phyloP scores from a whole-genome alignment of 2,329 filamentous ascomycete genomes.

The Claviceps pazoutovae region DNA sequence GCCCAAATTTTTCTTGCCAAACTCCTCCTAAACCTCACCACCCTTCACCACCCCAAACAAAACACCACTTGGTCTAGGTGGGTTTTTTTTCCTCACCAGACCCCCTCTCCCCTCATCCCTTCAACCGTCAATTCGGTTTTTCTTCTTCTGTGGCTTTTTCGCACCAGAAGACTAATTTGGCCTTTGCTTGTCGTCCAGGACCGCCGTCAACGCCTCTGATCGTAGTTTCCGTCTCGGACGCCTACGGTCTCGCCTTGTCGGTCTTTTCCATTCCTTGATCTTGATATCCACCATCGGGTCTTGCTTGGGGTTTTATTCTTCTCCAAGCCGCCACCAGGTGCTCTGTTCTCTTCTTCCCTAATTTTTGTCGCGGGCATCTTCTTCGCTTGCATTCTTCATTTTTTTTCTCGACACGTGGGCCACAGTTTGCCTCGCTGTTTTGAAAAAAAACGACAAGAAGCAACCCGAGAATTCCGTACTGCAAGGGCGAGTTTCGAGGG shows the following conservation, averaged over 20 bases:
- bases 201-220: constrained; percentile 15
- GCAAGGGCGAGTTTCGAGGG: constrained; percentile 5
- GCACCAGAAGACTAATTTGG: constrained; percentile 17
- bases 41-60: constrained; percentile 21
- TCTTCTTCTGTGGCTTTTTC: constrained; percentile 17
- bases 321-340: constrained; percentile 12
- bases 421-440: neutral
- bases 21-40: constrained; percentile 24
- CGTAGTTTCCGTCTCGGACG: constrained; percentile 19
- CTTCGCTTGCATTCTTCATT: constrained; percentile 5
- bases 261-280: constrained; percentile 17
- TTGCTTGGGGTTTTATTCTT: constrained; percentile 3
- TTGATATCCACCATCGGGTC: constrained; percentile 2
- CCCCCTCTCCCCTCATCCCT: constrained; percentile 13
- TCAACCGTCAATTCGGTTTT: constrained; percentile 18
- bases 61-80: constrained; percentile 20
- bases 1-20: constrained; percentile 24
- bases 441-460: neutral
- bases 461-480: neutral
- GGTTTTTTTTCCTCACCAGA: constrained; percentile 18
- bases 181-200: constrained; percentile 13
- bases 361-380: constrained; percentile 4
- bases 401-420: constrained; percentile 2
- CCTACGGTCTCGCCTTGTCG: constrained; percentile 14
- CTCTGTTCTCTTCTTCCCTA: neutral